These are phyloP conservation scores for Leccinum variabile DNA, from an alignment of 1,284 basidiomycete genomes.

Conservation along the genomic window DNA sequence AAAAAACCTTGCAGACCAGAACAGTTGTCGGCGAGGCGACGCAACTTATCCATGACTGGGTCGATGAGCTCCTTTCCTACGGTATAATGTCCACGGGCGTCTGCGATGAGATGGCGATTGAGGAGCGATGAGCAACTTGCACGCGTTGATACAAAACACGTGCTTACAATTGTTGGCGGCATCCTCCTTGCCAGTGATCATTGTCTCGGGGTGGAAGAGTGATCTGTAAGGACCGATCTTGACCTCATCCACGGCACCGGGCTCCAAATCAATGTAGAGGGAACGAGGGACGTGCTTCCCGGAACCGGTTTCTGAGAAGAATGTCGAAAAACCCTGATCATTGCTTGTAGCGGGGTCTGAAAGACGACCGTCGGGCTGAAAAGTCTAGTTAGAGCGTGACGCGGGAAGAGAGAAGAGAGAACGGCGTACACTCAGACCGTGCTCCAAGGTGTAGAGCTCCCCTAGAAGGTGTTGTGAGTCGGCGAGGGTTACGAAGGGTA, in stretches of 20 bases:
- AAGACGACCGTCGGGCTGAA: constrained; percentile 89
- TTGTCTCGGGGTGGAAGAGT: constrained; percentile 98
- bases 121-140: constrained; percentile 16
- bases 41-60: constrained; percentile 93
- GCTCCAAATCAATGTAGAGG: constrained; percentile 96
- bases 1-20: constrained; percentile 99
- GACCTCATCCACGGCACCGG: constrained; percentile 95
- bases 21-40: constrained; percentile 97
- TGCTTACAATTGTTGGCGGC: constrained; percentile 96
- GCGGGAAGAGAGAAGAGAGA: constrained; percentile 3
- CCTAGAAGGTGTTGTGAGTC: constrained; percentile 37
- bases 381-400: constrained; percentile 1
- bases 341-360: constrained; percentile 68
- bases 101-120: constrained; percentile 42
- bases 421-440: constrained; percentile 82
- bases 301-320: constrained; percentile 89
- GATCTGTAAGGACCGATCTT: constrained; percentile 92
- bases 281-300: constrained; percentile 98
- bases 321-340: constrained; percentile 95
- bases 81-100: constrained; percentile 98
- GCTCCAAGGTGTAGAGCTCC: constrained; percentile 92
- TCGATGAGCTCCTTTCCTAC: constrained; percentile 95
- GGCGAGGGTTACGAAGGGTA: background rate
- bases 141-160: constrained; percentile 14
- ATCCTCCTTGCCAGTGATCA: constrained; percentile 99